Conservation (phyloP, 2,329 filamentous ascomycete species). For the Monilinia fructicola region DNA sequence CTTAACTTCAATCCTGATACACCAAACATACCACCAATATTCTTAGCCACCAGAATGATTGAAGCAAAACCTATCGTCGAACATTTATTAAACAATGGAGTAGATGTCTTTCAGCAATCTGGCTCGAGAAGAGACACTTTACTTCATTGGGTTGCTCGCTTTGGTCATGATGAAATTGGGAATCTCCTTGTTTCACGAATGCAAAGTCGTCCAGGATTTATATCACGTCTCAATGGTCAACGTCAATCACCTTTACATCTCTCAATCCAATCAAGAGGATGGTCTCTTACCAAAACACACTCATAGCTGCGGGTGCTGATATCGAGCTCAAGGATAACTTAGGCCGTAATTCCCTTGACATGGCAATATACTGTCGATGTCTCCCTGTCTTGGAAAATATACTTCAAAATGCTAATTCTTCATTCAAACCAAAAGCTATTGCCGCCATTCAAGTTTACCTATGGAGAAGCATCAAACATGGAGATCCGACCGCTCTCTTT, state of each 20-base stretch:
- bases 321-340: neutral
- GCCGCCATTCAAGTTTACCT: constrained; percentile 3
- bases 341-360: neutral
- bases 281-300: neutral
- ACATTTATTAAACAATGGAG: constrained; percentile 8
- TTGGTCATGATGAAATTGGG: constrained; percentile 14
- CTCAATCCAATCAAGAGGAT: neutral
- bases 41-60: constrained; percentile 1
- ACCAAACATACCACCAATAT: constrained; percentile 8
- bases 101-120: neutral
- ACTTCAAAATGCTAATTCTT: neutral
- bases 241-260: constrained; percentile 11
- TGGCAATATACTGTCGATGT: neutral
- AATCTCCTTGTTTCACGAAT: constrained; percentile 14
- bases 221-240: neutral
- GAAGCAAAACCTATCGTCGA: constrained; percentile 4
- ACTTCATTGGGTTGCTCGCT: constrained; percentile 15
- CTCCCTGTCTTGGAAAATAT: constrained; percentile 3
- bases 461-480: neutral
- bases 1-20: constrained; percentile 3
- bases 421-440: neutral
- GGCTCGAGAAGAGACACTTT: constrained; percentile 1
- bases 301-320: constrained; percentile 12
- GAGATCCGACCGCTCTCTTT: neutral
- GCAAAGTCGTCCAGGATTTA: constrained; percentile 3